These are phyloP conservation scores for Polymyxa betae DNA, from an alignment of 208 protist genomes.

Conservation along the genomic window DNA sequence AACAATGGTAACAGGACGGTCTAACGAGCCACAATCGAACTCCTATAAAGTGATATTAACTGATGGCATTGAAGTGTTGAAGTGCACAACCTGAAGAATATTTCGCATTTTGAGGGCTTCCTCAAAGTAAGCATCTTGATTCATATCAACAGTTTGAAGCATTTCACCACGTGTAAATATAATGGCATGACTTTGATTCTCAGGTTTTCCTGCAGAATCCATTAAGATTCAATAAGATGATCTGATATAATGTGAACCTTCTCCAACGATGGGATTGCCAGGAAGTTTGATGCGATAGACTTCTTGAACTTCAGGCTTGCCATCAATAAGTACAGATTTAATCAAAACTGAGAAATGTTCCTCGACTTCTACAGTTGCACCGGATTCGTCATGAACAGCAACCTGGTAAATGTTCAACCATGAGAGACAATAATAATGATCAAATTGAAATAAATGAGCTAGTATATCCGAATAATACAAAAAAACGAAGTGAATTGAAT, in stretches of 20 bases:
- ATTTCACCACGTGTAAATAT: slow-evolving; percentile 68
- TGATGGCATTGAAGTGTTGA: neutral
- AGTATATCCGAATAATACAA: too few species aligned
- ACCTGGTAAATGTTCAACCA: neutral
- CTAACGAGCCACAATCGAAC: slow-evolving; percentile 26
- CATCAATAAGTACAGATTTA: slow-evolving; percentile 33
- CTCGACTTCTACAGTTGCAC: neutral
- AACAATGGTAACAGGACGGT: slow-evolving; percentile 62
- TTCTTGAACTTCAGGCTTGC: neutral
- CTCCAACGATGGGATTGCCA: slow-evolving; percentile 65
- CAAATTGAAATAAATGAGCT: too few species aligned
- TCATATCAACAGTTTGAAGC: slow-evolving; percentile 68
- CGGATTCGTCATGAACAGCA: slow-evolving; percentile 33
- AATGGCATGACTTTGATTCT: slow-evolving; percentile 69
- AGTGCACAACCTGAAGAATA: slow-evolving; percentile 54
- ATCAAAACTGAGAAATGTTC: slow-evolving; percentile 60
- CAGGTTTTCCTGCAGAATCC: slow-evolving; percentile 58
- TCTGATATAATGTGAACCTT: slow-evolving; percentile 41
- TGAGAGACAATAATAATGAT: neutral
- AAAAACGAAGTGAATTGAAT: too few species aligned
- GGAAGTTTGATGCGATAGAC: slow-evolving; percentile 67
- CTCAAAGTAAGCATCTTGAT: slow-evolving; percentile 66
- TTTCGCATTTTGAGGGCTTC: slow-evolving; percentile 67
- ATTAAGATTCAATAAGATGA: neutral
- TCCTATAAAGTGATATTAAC: slow-evolving; percentile 19